Evolutionary conservation across 805 yeast species (phyloP).

Genomic region (Myxozyma mucilagina): DNA sequence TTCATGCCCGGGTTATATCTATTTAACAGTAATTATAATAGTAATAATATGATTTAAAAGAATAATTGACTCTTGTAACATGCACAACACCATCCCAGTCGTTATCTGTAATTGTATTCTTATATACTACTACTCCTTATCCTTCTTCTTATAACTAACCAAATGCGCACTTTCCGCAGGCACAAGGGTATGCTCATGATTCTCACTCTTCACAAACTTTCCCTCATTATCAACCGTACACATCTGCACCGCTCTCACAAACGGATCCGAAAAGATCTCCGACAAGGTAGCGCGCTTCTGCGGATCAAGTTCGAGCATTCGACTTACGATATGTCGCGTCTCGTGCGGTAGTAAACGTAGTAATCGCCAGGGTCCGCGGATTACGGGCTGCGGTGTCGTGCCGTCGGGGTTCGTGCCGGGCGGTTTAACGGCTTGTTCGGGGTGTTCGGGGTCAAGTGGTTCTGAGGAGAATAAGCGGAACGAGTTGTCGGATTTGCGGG

Average conservation of each 20-base stretch:
- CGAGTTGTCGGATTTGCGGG: conserved; percentile 73
- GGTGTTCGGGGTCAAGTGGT: conserved; percentile 29
- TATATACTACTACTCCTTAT: conserved; percentile 18
- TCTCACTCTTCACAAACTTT: conserved; percentile 30
- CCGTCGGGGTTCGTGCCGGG: conserved; percentile 31
- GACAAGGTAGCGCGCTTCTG: conserved; percentile 58
- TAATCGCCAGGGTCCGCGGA: conserved; percentile 70
- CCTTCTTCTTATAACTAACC: conserved; percentile 39
- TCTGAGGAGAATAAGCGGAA: conserved; percentile 64
- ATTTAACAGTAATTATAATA: neutral
- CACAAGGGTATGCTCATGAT: conserved; percentile 43
- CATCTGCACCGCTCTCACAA: conserved; percentile 56
- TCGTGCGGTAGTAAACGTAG: conserved; percentile 68
- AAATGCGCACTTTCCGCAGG: conserved; percentile 41
- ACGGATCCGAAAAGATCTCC: conserved; percentile 57
- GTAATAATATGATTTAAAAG: no score
- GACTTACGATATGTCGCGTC: conserved; percentile 59
- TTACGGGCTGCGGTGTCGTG: conserved; percentile 44
- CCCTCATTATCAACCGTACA: conserved; percentile 47
- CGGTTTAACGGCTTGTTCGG: conserved; percentile 32
- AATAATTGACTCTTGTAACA: no score
- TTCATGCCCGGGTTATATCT: conserved; percentile 33
- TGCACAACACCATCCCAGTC: no score
- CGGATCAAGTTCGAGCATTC: conserved; percentile 67
- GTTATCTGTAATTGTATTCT: no score